Percentiles rank a stretch among this genome's conserved stretches.
Conservation (phyloP, 2,329 filamentous ascomycete genomes). For the Fusarium caatingaense region DNA sequence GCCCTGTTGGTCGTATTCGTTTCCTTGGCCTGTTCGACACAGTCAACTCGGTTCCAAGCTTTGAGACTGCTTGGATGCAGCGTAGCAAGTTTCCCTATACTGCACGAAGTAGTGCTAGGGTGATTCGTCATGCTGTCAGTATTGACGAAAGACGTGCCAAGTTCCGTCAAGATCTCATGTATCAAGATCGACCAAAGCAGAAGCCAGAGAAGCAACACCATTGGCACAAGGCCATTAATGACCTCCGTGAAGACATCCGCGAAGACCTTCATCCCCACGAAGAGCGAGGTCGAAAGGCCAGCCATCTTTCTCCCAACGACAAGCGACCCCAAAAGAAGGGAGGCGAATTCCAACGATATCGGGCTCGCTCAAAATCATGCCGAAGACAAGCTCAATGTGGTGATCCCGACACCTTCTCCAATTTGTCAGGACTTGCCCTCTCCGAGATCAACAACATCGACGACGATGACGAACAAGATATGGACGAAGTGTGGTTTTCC, state of each 20-base stretch:
- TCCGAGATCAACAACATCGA: constrained; percentile 54
- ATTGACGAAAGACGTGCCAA: constrained; percentile 79
- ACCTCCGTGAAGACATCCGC: constrained; percentile 36
- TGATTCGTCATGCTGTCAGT: constrained; percentile 76
- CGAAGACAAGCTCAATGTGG: constrained; percentile 42
- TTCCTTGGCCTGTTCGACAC: constrained; percentile 87
- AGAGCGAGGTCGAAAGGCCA: constrained; percentile 25
- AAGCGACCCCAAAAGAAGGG: constrained; percentile 15
- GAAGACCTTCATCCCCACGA: constrained; percentile 26
- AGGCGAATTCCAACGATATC: constrained; percentile 54
- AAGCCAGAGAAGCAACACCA: constrained; percentile 38
- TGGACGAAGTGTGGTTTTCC: constrained; percentile 84
- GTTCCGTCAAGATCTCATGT: constrained; percentile 77
- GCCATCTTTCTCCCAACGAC: constrained; percentile 23
- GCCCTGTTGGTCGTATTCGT: constrained; percentile 77
- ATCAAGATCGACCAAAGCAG: constrained; percentile 55
- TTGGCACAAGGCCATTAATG: constrained; percentile 42
- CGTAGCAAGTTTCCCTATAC: constrained; percentile 81
- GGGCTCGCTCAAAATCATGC: constrained; percentile 54
- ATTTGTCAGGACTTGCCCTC: constrained; percentile 46
- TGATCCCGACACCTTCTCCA: constrained; percentile 47
- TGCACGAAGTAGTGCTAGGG: constrained; percentile 65
- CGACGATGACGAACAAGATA: constrained; percentile 71
- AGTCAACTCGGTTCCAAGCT: constrained; percentile 82
- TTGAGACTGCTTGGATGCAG: constrained; percentile 82